Percentiles rank a stretch among this genome's conserved stretches.
phyloP scores from a whole-genome alignment of 2,329 filamentous ascomycete species.

The Coniosporium tulheliwenetii region DNA sequence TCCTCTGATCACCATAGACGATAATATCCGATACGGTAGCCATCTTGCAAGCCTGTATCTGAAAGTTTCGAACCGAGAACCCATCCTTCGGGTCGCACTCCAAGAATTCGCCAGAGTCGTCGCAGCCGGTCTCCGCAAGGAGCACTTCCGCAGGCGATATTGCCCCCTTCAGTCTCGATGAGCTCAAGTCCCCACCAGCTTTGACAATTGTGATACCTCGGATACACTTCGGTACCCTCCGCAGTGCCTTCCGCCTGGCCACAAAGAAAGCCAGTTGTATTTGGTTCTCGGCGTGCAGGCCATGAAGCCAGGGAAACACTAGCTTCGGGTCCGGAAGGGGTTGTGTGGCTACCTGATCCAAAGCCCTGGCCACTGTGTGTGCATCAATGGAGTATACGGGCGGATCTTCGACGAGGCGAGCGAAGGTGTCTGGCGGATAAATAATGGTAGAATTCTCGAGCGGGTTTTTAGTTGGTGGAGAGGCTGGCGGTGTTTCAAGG shows the following conservation, averaged over 20 bases:
- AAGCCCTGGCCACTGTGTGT: constrained; percentile 49
- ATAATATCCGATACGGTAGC: constrained; percentile 84
- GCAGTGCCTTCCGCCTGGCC: constrained; percentile 53
- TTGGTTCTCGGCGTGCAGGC: constrained; percentile 74
- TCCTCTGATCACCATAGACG: constrained; percentile 65
- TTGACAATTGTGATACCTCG: constrained; percentile 78
- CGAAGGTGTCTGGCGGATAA: constrained; percentile 54
- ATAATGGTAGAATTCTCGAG: constrained; percentile 52
- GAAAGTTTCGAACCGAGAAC: constrained; percentile 93
- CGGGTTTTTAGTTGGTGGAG: constrained; percentile 43
- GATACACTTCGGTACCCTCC: constrained; percentile 59
- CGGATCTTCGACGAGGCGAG: constrained; percentile 37
- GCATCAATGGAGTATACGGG: constrained; percentile 60
- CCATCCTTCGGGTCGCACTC: constrained; percentile 78
- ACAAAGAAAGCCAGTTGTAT: constrained; percentile 84
- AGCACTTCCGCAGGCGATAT: constrained; percentile 71
- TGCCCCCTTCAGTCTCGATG: constrained; percentile 70
- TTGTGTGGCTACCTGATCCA: constrained; percentile 63
- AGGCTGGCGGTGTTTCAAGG: constrained; percentile 34
- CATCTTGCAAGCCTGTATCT: constrained; percentile 82
- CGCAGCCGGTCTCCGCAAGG: constrained; percentile 25
- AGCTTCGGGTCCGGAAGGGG: constrained; percentile 70
- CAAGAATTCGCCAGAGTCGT: constrained; percentile 46
- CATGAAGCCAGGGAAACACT: constrained; percentile 94
- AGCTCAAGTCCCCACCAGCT: constrained; percentile 62